Evolutionary conservation across 2,329 filamentous ascomycete genomes (phyloP).

Genomic region (Ascocoryne sarcoides): DNA sequence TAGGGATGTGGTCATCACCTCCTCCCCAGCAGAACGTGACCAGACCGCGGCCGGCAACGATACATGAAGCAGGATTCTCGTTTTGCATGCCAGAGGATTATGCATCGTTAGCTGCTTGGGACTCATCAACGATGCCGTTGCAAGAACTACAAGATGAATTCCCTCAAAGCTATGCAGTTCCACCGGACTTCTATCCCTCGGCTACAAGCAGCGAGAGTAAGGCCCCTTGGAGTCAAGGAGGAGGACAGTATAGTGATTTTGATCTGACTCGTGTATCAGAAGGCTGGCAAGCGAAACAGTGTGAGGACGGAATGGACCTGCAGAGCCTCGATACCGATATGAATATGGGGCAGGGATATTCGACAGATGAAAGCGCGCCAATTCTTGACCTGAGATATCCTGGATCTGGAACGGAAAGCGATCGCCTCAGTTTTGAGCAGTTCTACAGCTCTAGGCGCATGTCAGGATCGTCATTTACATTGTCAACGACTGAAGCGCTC

Average conservation of each 20-base stretch:
- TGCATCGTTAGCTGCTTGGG: conserved; percentile 46
- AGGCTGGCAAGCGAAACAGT: conserved; percentile 46
- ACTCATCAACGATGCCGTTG: conserved; percentile 44
- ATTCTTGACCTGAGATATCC: conserved; percentile 51
- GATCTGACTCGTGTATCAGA: conserved; percentile 28
- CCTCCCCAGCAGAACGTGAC: conserved; percentile 34
- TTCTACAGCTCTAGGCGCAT: conserved; percentile 51
- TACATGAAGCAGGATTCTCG: conserved; percentile 50
- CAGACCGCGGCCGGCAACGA: conserved; percentile 47
- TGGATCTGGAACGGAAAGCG: conserved; percentile 40
- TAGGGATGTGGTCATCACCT: conserved; percentile 47
- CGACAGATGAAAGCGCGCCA: conserved; percentile 53
- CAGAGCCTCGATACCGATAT: conserved; percentile 48
- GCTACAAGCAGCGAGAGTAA: conserved; percentile 42
- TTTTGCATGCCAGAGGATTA: conserved; percentile 49
- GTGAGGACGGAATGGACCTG: conserved; percentile 48
- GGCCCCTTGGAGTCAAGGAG: conserved; percentile 22
- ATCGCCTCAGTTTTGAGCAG: conserved; percentile 42
- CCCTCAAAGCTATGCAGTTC: conserved; percentile 47
- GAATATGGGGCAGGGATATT: conserved; percentile 53
- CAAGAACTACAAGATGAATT: conserved; percentile 32
- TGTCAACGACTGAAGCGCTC: conserved; percentile 56
- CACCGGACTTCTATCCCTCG: conserved; percentile 47
- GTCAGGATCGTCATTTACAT: conserved; percentile 65
- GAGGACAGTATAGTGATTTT: conserved; percentile 9